Conservation (phyloP, 768 basidiomycete genomes). For the Phanerochaete carnosa region DNA sequence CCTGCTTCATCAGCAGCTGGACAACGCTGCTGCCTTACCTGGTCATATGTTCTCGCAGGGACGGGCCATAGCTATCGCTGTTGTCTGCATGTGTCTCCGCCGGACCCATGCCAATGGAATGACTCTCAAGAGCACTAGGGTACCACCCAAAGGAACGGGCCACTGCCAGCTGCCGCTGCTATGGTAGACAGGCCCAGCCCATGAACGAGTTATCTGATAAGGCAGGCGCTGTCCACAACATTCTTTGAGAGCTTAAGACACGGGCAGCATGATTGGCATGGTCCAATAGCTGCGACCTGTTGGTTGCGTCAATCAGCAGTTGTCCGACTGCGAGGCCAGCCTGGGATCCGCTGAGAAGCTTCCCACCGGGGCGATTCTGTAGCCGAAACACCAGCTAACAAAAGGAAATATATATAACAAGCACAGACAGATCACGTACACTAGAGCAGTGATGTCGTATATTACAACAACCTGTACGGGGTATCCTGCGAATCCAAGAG, state of each 20-base stretch:
- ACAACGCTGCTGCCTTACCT: too few relatives aligned
- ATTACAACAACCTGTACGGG: background rate
- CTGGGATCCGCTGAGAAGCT: background rate
- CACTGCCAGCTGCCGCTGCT: background rate
- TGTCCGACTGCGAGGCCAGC: background rate
- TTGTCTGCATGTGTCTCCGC: too few relatives aligned
- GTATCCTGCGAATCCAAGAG: background rate
- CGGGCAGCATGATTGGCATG: background rate
- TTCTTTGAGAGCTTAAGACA: background rate
- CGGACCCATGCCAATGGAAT: too few relatives aligned
- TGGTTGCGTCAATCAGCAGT: background rate
- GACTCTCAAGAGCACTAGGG: too few relatives aligned
- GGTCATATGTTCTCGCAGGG: too few relatives aligned
- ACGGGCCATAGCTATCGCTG: too few relatives aligned
- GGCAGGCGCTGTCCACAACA: background rate
- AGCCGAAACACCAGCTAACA: background rate
- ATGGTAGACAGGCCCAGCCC: background rate
- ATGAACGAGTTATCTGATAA: background rate
- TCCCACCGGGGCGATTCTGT: background rate
- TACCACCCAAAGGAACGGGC: too few relatives aligned
- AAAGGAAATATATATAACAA: background rate
- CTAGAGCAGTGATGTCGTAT: background rate
- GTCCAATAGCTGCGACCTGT: background rate
- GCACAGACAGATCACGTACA: background rate
- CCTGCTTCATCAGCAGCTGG: background rate